These are phyloP conservation scores for Aspergillus japonicus DNA, from an alignment of 2,329 filamentous ascomycete genomes.

Conservation along the genomic window DNA sequence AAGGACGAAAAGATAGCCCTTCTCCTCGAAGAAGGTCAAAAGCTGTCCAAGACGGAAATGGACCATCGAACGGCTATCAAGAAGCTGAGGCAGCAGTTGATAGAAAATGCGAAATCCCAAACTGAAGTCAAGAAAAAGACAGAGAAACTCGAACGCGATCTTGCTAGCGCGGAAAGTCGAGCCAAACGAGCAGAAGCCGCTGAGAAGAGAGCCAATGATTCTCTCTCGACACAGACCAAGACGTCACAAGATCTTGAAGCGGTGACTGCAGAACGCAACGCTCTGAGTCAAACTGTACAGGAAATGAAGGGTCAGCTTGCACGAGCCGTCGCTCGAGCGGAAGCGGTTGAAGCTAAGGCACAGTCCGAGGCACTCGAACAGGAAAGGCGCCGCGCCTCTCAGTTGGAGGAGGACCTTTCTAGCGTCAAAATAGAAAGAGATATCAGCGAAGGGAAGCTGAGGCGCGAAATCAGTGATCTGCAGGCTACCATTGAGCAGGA, in stretches of 20 bases:
- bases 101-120: slow-evolving; percentile 53
- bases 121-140: slow-evolving; percentile 55
- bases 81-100: slow-evolving; percentile 61
- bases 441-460: slow-evolving; percentile 67
- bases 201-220: slow-evolving; percentile 57
- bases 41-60: slow-evolving; percentile 80
- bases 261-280: slow-evolving; percentile 62
- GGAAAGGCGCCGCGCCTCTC: slow-evolving; percentile 57
- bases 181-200: slow-evolving; percentile 60
- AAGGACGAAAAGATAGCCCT: slow-evolving; percentile 88
- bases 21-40: slow-evolving; percentile 89
- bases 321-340: slow-evolving; percentile 65
- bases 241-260: slow-evolving; percentile 59
- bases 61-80: slow-evolving; percentile 81
- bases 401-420: slow-evolving; percentile 64
- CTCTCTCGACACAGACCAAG: slow-evolving; percentile 51
- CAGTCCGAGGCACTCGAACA: slow-evolving; percentile 67
- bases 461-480: slow-evolving; percentile 67
- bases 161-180: slow-evolving; percentile 51
- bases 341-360: slow-evolving; percentile 64
- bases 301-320: slow-evolving; percentile 70
- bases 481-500: slow-evolving; percentile 71
- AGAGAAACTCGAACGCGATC: slow-evolving; percentile 59
- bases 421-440: slow-evolving; percentile 72
- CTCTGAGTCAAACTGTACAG: slow-evolving; percentile 63